Conservation (phyloP, 176 grass and related monocot genomes). For the Thinopyrum elongatum region DNA sequence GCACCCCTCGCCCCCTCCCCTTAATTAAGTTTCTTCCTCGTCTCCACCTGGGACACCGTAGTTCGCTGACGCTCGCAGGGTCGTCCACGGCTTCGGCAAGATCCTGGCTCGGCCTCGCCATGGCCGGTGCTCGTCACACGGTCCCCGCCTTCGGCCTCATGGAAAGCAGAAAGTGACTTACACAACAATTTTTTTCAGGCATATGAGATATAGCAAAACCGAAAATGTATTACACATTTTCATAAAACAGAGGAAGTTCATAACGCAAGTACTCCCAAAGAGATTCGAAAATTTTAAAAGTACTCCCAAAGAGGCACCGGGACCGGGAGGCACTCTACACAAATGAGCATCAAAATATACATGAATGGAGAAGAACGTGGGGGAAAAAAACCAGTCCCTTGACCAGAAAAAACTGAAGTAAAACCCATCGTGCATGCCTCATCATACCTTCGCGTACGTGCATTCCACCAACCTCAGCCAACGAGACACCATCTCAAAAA, state of each 20-base stretch:
- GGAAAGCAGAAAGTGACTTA: no score
- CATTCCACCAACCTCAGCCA: slow-evolving; percentile 30
- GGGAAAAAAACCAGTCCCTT: neutral
- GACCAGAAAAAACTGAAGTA: neutral
- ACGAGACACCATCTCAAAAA: slow-evolving; percentile 20
- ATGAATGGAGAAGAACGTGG: neutral
- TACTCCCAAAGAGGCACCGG: neutral
- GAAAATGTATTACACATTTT: neutral
- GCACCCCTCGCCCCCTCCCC: no score
- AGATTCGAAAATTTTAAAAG: neutral
- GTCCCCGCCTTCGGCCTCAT: no score
- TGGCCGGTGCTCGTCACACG: no score
- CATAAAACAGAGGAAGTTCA: neutral
- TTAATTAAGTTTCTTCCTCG: no score
- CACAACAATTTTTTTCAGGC: no score
- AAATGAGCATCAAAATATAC: neutral
- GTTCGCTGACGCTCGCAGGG: no score
- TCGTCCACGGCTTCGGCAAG: no score
- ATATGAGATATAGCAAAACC: no score
- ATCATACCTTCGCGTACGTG: slow-evolving; percentile 25
- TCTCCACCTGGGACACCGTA: no score
- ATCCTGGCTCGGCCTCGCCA: no score
- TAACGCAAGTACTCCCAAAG: neutral
- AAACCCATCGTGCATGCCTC: slow-evolving; percentile 53
- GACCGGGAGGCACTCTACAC: neutral